These are phyloP conservation scores for Geotrichum histeridarum DNA, from an alignment of 1,139 yeast genomes.

Conservation along the genomic window DNA sequence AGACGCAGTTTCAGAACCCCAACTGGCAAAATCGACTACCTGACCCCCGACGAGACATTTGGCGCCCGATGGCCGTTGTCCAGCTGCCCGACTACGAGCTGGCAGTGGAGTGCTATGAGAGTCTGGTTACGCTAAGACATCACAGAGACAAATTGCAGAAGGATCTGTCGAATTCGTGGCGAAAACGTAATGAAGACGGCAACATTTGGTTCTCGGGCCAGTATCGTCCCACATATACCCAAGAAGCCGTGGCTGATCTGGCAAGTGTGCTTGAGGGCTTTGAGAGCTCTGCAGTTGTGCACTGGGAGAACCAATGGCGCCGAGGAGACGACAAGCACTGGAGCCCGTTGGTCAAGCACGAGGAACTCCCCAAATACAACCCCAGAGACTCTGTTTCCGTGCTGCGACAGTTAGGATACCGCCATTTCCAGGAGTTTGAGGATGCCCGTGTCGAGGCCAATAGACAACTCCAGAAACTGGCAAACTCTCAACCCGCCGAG, in stretches of 20 bases:
- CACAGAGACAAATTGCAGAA: slow-evolving; percentile 59
- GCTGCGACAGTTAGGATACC: slow-evolving; percentile 17
- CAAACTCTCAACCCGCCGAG: not conserved
- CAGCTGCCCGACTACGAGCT: slow-evolving; percentile 58
- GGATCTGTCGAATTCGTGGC: slow-evolving; percentile 59
- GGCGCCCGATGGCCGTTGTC: slow-evolving; percentile 89
- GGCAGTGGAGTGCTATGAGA: slow-evolving; percentile 71
- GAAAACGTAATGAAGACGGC: slow-evolving; percentile 71
- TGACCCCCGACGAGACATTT: slow-evolving; percentile 66
- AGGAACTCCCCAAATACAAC: slow-evolving; percentile 53
- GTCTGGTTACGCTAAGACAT: slow-evolving; percentile 65
- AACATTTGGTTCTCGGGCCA: slow-evolving; percentile 79
- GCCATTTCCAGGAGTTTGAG: slow-evolving; percentile 16
- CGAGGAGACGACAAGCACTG: slow-evolving; percentile 69
- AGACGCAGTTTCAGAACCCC: slow-evolving; percentile 61
- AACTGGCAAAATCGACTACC: slow-evolving; percentile 89
- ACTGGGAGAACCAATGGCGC: slow-evolving; percentile 86
- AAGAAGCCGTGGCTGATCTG: slow-evolving; percentile 88
- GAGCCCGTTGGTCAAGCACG: slow-evolving; percentile 50
- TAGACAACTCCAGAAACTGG: slow-evolving; percentile 1
- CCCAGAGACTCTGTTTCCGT: slow-evolving; percentile 45
- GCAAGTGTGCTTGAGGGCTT: slow-evolving; percentile 64
- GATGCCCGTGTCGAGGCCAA: slow-evolving; percentile 11
- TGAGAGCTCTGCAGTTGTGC: slow-evolving; percentile 45
- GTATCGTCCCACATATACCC: slow-evolving; percentile 83